Evolutionary conservation across 176 grass and related monocot species (phyloP).

Genomic region (Melocanna baccifera): DNA sequence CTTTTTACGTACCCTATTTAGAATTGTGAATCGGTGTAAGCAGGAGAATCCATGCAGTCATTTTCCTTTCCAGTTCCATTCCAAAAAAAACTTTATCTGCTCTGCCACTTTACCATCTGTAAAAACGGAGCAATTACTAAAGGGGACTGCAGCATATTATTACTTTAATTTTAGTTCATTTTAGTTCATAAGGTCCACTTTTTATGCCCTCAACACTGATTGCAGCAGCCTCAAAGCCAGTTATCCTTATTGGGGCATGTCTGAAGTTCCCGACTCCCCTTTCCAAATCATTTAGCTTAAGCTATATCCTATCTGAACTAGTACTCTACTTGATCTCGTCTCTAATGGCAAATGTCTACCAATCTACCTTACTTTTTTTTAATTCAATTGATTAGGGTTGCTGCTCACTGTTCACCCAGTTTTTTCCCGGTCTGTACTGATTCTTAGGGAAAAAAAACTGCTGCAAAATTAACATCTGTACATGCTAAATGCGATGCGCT

Average conservation of each 20-base stretch:
- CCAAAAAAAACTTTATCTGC: background rate
- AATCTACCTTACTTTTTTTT: background rate
- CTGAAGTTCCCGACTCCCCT: background rate
- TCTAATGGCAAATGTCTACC: background rate
- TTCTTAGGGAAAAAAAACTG: background rate
- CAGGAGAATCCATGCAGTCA: slow-evolving; percentile 24
- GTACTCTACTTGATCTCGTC: background rate
- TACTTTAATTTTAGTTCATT: background rate
- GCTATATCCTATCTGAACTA: background rate
- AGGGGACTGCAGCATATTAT: background rate
- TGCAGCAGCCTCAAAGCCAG: background rate
- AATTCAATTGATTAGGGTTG: background rate
- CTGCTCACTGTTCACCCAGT: background rate
- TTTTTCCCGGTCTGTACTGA: background rate
- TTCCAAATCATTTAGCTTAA: background rate
- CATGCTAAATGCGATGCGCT: background rate
- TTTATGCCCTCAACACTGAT: background rate
- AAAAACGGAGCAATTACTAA: background rate
- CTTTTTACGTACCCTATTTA: slow-evolving; percentile 3
- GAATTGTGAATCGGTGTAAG: slow-evolving; percentile 5
- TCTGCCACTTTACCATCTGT: background rate
- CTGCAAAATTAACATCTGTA: background rate
- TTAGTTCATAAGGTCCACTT: background rate
- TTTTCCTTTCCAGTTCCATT: slow-evolving; percentile 14
- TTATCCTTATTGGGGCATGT: background rate